These are phyloP conservation scores for Sphaerulina vaccinii DNA, from an alignment of 2,329 filamentous ascomycete genomes.

Conservation along the genomic window DNA sequence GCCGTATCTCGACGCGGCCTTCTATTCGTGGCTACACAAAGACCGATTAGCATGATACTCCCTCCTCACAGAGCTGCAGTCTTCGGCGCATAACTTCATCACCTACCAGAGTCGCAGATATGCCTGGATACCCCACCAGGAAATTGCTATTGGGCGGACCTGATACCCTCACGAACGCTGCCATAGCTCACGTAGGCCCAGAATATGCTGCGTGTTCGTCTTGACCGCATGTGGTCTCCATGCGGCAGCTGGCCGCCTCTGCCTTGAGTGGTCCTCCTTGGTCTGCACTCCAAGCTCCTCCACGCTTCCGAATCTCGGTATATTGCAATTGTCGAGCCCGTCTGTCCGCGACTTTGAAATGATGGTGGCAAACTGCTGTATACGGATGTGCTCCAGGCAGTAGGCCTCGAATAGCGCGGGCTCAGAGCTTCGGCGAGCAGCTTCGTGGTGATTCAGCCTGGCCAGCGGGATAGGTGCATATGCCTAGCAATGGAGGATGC, in stretches of 20 bases:
- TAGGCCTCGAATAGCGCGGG: background rate
- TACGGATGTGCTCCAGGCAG: background rate
- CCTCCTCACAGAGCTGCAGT: background rate
- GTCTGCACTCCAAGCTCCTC: background rate
- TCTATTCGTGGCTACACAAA: conserved; percentile 79
- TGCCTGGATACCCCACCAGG: conserved; percentile 93
- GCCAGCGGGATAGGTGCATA: background rate
- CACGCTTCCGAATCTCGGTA: conserved; percentile 2
- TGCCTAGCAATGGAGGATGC: background rate
- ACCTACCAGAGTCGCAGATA: conserved; percentile 93
- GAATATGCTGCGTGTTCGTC: conserved; percentile 15
- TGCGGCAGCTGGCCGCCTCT: conserved; percentile 18
- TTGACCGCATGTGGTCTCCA: conserved; percentile 23
- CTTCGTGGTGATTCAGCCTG: conserved; percentile 1
- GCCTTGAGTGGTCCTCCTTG: background rate
- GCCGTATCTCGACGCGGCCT: conserved; percentile 95
- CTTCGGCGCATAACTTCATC: background rate
- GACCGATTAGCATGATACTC: conserved; percentile 10
- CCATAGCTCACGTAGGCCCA: conserved; percentile 36
- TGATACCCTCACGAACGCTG: conserved; percentile 90
- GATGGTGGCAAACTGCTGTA: too few relatives aligned
- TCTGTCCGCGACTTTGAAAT: background rate
- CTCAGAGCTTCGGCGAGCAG: background rate
- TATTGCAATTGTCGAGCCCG: background rate
- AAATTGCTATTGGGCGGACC: conserved; percentile 97